phyloP scores from a whole-genome alignment of 2,329 filamentous ascomycete species.

The Paracorniculantispora psalliotae region DNA sequence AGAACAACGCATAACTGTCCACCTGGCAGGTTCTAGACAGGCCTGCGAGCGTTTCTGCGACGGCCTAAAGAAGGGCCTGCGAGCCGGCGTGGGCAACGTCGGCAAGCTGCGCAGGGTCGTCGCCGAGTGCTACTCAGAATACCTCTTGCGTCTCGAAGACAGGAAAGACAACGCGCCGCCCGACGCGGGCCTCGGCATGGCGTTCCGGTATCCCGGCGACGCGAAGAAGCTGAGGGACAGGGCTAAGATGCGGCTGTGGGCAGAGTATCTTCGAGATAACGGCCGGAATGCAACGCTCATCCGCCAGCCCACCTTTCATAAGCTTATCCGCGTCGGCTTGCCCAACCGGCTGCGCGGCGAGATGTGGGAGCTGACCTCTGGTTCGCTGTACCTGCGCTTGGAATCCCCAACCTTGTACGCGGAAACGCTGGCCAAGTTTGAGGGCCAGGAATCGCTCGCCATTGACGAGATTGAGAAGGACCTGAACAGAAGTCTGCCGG shows the following conservation, averaged over 20 bases:
- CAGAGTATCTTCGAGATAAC: slow-evolving; percentile 92
- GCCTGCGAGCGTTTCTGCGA: slow-evolving; percentile 96
- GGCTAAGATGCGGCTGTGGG: slow-evolving; percentile 97
- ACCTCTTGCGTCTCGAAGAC: slow-evolving; percentile 61
- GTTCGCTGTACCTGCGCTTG: slow-evolving; percentile 81
- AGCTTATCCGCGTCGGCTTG: slow-evolving; percentile 89
- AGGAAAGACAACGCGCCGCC: slow-evolving; percentile 57
- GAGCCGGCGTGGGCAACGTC: slow-evolving; percentile 82
- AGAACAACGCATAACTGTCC: slow-evolving; percentile 85
- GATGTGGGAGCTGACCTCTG: slow-evolving; percentile 92
- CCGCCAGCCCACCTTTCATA: slow-evolving; percentile 95
- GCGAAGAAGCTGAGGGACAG: slow-evolving; percentile 87
- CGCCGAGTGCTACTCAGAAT: slow-evolving; percentile 86
- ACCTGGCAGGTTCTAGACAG: slow-evolving; percentile 82
- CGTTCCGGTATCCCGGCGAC: slow-evolving; percentile 94
- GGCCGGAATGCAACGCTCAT: slow-evolving; percentile 88
- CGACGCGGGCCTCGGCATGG: slow-evolving; percentile 88
- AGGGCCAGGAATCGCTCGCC: slow-evolving; percentile 82
- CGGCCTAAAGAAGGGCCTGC: slow-evolving; percentile 82
- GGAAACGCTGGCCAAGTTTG: slow-evolving; percentile 78
- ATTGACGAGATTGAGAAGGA: slow-evolving; percentile 99
- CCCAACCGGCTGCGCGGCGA: slow-evolving; percentile 91
- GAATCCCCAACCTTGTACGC: slow-evolving; percentile 79
- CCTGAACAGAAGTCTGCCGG: slow-evolving; percentile 88
- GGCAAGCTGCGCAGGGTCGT: slow-evolving; percentile 77